Evolutionary conservation across 495 filamentous ascomycete genomes (phyloP).

Genomic region (Neurospora sp.): DNA sequence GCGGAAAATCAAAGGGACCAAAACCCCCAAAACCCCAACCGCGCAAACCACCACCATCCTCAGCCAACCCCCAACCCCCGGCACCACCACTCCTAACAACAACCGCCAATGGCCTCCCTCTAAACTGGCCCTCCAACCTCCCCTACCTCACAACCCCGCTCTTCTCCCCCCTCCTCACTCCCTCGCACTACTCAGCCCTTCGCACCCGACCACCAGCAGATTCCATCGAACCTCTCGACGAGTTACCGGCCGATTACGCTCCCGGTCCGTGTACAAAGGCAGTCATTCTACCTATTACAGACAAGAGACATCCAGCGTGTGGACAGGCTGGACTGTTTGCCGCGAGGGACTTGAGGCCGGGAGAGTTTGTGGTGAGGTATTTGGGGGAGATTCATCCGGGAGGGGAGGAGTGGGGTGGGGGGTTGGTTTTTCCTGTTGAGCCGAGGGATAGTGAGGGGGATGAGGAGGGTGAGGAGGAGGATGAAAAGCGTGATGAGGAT

Average conservation of each 20-base stretch:
- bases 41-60: neutral
- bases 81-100: neutral
- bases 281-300: constrained; percentile 43
- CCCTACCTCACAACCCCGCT: constrained; percentile 42
- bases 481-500: too few relatives aligned
- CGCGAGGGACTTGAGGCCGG: constrained; percentile 42
- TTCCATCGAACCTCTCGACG: constrained; percentile 13
- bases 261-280: constrained; percentile 35
- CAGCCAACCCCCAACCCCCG: too few relatives aligned
- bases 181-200: constrained; percentile 26
- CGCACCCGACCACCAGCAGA: constrained; percentile 19
- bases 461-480: neutral
- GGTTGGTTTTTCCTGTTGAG: neutral
- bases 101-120: constrained; percentile 19
- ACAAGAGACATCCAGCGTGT: constrained; percentile 48
- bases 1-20: neutral
- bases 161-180: constrained; percentile 38
- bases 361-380: constrained; percentile 54
- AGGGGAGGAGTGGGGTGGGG: neutral
- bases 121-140: constrained; percentile 48
- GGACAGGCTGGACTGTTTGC: constrained; percentile 61
- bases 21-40: neutral
- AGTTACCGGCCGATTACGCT: constrained; percentile 26
- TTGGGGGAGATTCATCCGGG: constrained; percentile 49
- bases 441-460: neutral